These are phyloP conservation scores for Ceratocystis diversiconidia DNA, from an alignment of 2,329 filamentous ascomycete species.

Conservation along the genomic window DNA sequence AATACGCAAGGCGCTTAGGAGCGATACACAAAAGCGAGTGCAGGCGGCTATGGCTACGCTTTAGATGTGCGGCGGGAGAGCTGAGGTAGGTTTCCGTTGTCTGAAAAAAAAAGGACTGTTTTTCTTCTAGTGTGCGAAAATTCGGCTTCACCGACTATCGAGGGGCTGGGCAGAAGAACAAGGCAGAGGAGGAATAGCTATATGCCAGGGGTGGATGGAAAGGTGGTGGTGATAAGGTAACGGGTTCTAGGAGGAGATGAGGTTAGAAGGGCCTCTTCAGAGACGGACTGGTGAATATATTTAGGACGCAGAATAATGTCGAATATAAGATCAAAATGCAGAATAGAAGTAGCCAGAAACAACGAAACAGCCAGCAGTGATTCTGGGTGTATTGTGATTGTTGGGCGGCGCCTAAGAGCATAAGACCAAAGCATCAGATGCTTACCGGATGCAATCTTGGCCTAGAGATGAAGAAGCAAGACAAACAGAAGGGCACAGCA, in stretches of 20 bases:
- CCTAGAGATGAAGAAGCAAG: background rate
- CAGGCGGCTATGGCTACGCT: background rate
- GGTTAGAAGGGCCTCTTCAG: background rate
- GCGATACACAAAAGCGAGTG: background rate
- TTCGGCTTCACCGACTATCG: slow-evolving; percentile 20
- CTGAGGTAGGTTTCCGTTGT: background rate
- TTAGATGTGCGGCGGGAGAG: background rate
- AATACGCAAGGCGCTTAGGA: background rate
- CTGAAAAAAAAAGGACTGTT: slow-evolving; percentile 9
- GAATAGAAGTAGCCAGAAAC: background rate
- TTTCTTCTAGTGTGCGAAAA: background rate
- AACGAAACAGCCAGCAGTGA: background rate
- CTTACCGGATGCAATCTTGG: background rate
- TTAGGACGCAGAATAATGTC: background rate
- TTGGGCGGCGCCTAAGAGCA: background rate
- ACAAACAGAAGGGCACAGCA: background rate
- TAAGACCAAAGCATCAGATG: background rate
- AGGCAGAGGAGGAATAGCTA: background rate
- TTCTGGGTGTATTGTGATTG: background rate
- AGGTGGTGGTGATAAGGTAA: background rate
- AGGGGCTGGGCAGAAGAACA: background rate
- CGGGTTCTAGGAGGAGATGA: background rate
- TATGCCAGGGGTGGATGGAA: background rate
- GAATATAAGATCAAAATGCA: background rate
- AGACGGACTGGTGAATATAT: no score